Evolutionary conservation across 768 basidiomycete genomes (phyloP).

Genomic region (Amanita pallidorosea): DNA sequence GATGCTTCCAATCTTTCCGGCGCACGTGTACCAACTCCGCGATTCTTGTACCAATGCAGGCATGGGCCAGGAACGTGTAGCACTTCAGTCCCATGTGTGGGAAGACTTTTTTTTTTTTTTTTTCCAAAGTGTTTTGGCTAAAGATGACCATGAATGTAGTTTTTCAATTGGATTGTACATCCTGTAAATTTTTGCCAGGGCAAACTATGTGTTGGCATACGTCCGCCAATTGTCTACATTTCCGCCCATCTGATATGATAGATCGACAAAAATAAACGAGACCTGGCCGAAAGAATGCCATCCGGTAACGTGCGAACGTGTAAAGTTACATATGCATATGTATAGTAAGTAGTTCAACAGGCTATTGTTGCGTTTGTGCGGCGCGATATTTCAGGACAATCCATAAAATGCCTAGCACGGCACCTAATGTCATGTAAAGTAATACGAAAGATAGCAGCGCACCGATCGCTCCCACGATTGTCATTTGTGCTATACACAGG

Average conservation of each 20-base stretch:
- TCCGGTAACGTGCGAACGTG: neutral
- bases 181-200: too few relatives aligned
- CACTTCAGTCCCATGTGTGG: too few relatives aligned
- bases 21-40: too few relatives aligned
- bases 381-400: slow-evolving; percentile 1
- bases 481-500: neutral
- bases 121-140: too few relatives aligned
- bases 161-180: too few relatives aligned
- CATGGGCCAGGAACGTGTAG: too few relatives aligned
- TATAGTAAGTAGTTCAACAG: neutral
- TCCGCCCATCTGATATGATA: neutral
- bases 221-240: neutral
- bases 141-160: too few relatives aligned
- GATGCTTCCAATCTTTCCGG: too few relatives aligned
- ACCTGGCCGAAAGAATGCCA: too few relatives aligned
- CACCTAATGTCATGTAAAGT: neutral
- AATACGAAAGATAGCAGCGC: neutral
- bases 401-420: slow-evolving; percentile 1
- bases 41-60: too few relatives aligned
- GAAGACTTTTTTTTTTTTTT: too few relatives aligned
- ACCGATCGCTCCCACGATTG: slow-evolving; percentile 2
- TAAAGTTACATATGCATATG: neutral
- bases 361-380: neutral
- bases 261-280: neutral
- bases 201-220: too few relatives aligned